phyloP scores from a whole-genome alignment of 2,329 filamentous ascomycete genomes.

The Daldinia eschscholtzii region DNA sequence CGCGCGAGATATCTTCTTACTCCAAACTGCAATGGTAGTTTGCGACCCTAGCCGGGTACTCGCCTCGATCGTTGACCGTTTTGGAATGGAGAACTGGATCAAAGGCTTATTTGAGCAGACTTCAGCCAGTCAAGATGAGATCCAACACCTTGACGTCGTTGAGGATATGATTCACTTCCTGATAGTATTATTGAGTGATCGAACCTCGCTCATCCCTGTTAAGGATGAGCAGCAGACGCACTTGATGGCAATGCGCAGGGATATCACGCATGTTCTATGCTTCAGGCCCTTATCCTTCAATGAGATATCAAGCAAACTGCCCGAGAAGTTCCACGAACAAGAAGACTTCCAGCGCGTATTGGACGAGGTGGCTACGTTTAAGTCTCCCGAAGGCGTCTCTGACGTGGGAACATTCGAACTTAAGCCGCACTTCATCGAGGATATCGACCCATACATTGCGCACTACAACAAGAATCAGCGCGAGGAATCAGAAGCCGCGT shows the following conservation, averaged over 20 bases:
- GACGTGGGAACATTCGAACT: constrained; percentile 96
- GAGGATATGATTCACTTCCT: constrained; percentile 97
- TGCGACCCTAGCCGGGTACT: constrained; percentile 87
- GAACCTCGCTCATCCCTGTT: constrained; percentile 79
- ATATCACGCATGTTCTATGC: constrained; percentile 93
- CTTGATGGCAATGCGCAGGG: constrained; percentile 80
- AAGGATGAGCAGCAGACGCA: constrained; percentile 75
- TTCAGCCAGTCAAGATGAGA: constrained; percentile 82
- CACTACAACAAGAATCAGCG: constrained; percentile 98
- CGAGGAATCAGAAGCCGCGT: constrained; percentile 92
- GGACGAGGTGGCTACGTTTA: constrained; percentile 89
- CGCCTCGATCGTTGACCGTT: constrained; percentile 90
- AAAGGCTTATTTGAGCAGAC: constrained; percentile 82
- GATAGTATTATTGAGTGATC: constrained; percentile 90
- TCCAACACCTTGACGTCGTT: constrained; percentile 89
- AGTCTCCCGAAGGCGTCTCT: constrained; percentile 88
- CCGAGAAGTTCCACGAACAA: constrained; percentile 89
- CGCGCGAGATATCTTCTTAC: constrained; percentile 91
- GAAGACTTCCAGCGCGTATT: constrained; percentile 89
- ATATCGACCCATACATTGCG: constrained; percentile 94
- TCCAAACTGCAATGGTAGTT: constrained; percentile 90
- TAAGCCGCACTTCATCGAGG: constrained; percentile 84
- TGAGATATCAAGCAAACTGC: constrained; percentile 86
- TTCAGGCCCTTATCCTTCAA: constrained; percentile 97
- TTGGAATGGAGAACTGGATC: constrained; percentile 89